Base-by-base conservation (phyloP, 805 yeast species). In the Kodamaea neixiangensis region DNA sequence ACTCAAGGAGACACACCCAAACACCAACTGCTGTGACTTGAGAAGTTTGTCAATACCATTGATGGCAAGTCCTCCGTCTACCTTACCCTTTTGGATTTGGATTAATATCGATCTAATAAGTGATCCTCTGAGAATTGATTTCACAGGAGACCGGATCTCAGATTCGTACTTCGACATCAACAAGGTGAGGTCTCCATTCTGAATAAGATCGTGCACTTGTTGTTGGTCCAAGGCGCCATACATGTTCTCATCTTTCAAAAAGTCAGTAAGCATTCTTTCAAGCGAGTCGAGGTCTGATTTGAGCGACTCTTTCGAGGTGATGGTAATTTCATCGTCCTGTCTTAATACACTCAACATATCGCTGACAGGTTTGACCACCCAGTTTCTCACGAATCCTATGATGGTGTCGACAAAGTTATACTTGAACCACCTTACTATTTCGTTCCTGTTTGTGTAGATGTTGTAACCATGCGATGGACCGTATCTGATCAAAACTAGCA, bases 61-160 rank as follows among this genome's bases (percentile, higher is more conserved):
- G 54, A 93, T 80, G 0, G 97, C 98, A 4, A 91, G 73, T 34
- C 88, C 91, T 7, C 96, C 97, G 65, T 93, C 99, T 5, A 94
- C 97, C 68, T 93, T 93, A 10, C 96, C 86, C 69, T 94, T 93
- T 66, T 93, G 99, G n/a, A 94, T 75, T 67, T 94, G 98, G 54
- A 93, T 92, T 61, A 94, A 71, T 43, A 94, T 66, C 13, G 92
- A 83, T 49, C 96, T 77, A 7, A 91, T 67, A 56, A 93, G 76
- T 50, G 84, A 81, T 3, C 98, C 99, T 11, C 70, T 68, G 2
- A 91, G 51, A 1, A 85, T 58, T 34, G 85, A 83, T 49, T 73
- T 77, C 44, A 91, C 62, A 0, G 98, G 98, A 5, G 74, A 65
- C 51, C 82, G 80, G 51, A 94, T 72, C 57, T 90, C 93, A 20